Conservation (phyloP, 257 asterid genomes). For the Nicotiana benthamiana region DNA sequence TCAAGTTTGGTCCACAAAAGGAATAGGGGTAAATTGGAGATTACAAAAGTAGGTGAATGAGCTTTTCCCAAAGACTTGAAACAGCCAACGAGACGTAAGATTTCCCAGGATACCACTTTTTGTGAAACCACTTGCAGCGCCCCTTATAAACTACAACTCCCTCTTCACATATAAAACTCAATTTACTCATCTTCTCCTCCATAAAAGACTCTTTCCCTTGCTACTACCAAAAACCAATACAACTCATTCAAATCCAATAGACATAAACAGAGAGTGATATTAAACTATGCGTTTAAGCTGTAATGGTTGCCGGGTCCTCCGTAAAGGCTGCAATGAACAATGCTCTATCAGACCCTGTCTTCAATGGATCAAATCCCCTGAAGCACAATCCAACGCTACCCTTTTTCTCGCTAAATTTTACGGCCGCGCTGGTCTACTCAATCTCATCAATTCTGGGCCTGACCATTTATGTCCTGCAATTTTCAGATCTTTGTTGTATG, state of each 20-base stretch:
- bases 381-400: conserved; percentile 40
- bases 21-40: background rate
- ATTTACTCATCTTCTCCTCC: background rate
- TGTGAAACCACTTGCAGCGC: conserved; percentile 28
- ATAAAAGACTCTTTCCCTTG: background rate
- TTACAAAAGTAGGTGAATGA: background rate
- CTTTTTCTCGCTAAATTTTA: conserved; percentile 38
- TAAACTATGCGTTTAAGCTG: conserved; percentile 34
- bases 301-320: conserved; percentile 42
- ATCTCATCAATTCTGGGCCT: conserved; percentile 36
- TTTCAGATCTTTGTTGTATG: conserved; percentile 32
- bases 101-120: conserved; percentile 13
- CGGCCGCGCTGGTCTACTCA: conserved; percentile 44
- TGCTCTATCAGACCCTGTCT: conserved; percentile 34
- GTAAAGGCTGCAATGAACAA: conserved; percentile 32
- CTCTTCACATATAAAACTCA: background rate
- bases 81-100: background rate
- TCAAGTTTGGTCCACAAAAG: no score
- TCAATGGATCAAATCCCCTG: conserved; percentile 36
- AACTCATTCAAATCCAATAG: no score
- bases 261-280: no score
- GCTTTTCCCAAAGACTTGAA: background rate
- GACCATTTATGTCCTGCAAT: conserved; percentile 28
- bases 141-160: background rate
- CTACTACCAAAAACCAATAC: background rate